A percentile compares a stretch with the other conserved stretches of the same genome.
phyloP scores from a whole-genome alignment of 495 filamentous ascomycete species.

The Aspergillus mulundensis region DNA sequence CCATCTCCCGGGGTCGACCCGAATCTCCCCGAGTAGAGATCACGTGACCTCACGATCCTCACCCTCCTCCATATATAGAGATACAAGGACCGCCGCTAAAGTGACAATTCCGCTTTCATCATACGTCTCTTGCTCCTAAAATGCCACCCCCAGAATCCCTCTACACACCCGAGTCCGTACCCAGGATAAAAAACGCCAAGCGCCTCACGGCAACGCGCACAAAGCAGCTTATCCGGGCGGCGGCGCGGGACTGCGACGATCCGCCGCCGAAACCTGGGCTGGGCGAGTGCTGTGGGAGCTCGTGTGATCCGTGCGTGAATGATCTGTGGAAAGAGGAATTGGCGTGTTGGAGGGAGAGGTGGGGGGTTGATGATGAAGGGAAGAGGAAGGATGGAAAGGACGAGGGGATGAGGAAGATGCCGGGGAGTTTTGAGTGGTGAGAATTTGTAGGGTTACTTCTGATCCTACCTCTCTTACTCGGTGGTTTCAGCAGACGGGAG shows the following conservation, averaged over 20 bases:
- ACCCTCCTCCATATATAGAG: no score
- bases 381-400: constrained; percentile 20
- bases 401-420: constrained; percentile 21
- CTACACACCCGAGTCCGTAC: constrained; percentile 25
- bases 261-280: constrained; percentile 36
- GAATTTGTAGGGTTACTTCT: not conserved
- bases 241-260: constrained; percentile 29
- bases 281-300: constrained; percentile 40
- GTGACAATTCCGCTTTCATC: no score
- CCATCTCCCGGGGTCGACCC: no score
- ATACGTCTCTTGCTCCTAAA: no score
- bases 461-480: not conserved
- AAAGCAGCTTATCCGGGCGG: constrained; percentile 38
- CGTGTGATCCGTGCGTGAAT: constrained; percentile 42
- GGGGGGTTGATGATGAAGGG: constrained; percentile 27
- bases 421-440: constrained; percentile 27
- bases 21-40: no score
- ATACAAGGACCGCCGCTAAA: no score
- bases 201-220: constrained; percentile 32
- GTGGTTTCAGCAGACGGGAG: not conserved
- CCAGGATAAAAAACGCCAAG: constrained; percentile 31
- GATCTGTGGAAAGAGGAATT: constrained; percentile 40
- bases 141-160: constrained; percentile 14
- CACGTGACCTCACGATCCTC: no score
- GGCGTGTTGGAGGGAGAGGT: constrained; percentile 37